phyloP scores from a whole-genome alignment of 1,284 basidiomycete species.

The Mycena sp. region DNA sequence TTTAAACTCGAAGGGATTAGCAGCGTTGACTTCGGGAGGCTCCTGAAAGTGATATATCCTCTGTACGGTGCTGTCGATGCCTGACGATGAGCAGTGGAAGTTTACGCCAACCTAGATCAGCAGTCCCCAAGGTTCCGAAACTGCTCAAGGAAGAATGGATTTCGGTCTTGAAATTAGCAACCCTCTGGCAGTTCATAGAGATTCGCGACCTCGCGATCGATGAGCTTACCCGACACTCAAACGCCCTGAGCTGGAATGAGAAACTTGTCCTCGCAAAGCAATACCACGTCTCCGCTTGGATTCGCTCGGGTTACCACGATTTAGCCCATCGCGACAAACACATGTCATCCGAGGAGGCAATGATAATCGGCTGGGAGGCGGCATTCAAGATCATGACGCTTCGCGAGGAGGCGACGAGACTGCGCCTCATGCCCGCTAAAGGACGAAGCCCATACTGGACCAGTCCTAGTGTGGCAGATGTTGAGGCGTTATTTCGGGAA shows the following conservation, averaged over 20 bases:
- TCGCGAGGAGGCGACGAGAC: constrained; percentile 9
- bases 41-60: constrained; percentile 45
- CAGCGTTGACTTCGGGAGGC: constrained; percentile 40
- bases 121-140: background rate
- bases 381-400: constrained; percentile 10
- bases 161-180: constrained; percentile 27
- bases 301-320: constrained; percentile 21
- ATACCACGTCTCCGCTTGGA: constrained; percentile 19
- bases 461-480: constrained; percentile 17
- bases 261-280: constrained; percentile 4
- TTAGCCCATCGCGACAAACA: background rate
- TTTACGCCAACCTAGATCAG: background rate
- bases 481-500: background rate
- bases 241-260: background rate
- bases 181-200: constrained; percentile 25
- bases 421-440: background rate
- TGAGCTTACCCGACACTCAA: background rate
- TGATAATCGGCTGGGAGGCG: constrained; percentile 8
- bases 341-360: constrained; percentile 6
- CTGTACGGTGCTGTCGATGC: constrained; percentile 32
- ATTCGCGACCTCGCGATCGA: constrained; percentile 18
- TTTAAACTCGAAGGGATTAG: constrained; percentile 39
- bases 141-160: constrained; percentile 21
- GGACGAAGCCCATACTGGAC: background rate
- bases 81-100: background rate